These are phyloP conservation scores for Penicillium sp. DNA, from an alignment of 2,329 filamentous ascomycete genomes.

Conservation along the genomic window DNA sequence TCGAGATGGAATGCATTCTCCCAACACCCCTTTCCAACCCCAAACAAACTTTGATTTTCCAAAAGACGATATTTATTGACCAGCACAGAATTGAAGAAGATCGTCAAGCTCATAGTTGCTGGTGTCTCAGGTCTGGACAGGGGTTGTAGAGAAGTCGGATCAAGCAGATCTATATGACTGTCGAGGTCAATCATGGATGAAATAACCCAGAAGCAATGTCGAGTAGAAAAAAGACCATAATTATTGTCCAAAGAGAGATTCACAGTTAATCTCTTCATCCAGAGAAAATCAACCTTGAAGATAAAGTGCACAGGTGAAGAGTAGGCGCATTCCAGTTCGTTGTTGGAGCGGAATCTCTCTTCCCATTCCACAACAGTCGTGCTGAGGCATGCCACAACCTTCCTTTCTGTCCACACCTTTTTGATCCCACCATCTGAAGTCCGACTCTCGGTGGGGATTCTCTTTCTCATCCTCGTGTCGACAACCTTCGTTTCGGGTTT, in stretches of 20 bases:
- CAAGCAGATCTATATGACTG: no score
- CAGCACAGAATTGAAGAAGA: neutral
- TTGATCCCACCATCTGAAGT: neutral
- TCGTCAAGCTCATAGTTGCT: neutral
- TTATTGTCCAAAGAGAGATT: no score
- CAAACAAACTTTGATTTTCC: slow-evolving; percentile 2
- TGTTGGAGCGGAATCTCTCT: slow-evolving; percentile 4
- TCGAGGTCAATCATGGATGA: no score
- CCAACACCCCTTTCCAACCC: neutral
- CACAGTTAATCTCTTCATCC: neutral
- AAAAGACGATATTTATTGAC: neutral
- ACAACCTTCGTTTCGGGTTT: slow-evolving; percentile 5
- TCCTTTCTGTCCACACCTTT: neutral
- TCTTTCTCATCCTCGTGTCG: slow-evolving; percentile 5
- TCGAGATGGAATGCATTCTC: slow-evolving; percentile 8
- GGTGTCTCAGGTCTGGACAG: no score
- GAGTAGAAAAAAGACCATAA: no score
- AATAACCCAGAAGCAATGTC: no score
- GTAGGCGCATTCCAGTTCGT: slow-evolving; percentile 1
- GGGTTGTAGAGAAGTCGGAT: no score
- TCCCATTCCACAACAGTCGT: slow-evolving; percentile 18
- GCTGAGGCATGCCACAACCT: slow-evolving; percentile 15
- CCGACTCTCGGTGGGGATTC: neutral
- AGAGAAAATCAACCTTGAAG: neutral
- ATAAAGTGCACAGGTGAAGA: neutral